phyloP scores from a whole-genome alignment of 2,329 filamentous ascomycete species.

The Fusarium sp. region DNA sequence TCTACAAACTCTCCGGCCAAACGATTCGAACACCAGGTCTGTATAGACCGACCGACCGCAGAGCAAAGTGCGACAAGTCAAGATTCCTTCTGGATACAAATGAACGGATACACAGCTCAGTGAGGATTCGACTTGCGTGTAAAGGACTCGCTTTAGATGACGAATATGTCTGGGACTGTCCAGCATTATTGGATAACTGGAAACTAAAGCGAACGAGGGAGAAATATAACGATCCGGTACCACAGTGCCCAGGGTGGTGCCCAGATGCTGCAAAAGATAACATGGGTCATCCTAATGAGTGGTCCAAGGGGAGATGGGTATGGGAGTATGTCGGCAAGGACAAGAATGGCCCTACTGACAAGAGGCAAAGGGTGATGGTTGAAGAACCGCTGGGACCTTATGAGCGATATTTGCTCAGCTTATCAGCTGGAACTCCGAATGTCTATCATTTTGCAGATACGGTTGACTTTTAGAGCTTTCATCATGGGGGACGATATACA shows the following conservation, averaged over 20 bases:
- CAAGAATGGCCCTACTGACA: conserved; percentile 54
- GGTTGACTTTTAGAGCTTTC: conserved; percentile 1
- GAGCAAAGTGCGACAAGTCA: conserved; percentile 51
- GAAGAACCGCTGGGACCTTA: conserved; percentile 67
- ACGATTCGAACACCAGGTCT: conserved; percentile 60
- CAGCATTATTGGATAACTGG: conserved; percentile 60
- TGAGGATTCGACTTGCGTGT: conserved; percentile 64
- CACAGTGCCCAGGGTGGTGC: conserved; percentile 51
- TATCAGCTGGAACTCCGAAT: conserved; percentile 59
- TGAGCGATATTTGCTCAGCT: conserved; percentile 60
- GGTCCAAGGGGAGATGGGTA: conserved; percentile 58
- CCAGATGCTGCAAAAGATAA: conserved; percentile 42
- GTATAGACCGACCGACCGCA: conserved; percentile 59
- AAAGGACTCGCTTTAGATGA: conserved; percentile 64
- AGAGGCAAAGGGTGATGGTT: conserved; percentile 57
- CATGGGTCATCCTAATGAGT: conserved; percentile 42
- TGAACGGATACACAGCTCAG: conserved; percentile 66
- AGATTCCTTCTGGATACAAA: conserved; percentile 64
- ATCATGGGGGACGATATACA: background rate
- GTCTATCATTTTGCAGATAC: conserved; percentile 57
- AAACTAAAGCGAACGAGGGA: conserved; percentile 53
- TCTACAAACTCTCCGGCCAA: conserved; percentile 60
- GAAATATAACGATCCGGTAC: conserved; percentile 52
- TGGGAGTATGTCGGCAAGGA: conserved; percentile 66
- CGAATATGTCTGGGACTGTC: conserved; percentile 58